Percentiles rank a stretch among this genome's conserved stretches.
Conservation (phyloP, 2,329 filamentous ascomycete species). For the Setomelanomma holmii region DNA sequence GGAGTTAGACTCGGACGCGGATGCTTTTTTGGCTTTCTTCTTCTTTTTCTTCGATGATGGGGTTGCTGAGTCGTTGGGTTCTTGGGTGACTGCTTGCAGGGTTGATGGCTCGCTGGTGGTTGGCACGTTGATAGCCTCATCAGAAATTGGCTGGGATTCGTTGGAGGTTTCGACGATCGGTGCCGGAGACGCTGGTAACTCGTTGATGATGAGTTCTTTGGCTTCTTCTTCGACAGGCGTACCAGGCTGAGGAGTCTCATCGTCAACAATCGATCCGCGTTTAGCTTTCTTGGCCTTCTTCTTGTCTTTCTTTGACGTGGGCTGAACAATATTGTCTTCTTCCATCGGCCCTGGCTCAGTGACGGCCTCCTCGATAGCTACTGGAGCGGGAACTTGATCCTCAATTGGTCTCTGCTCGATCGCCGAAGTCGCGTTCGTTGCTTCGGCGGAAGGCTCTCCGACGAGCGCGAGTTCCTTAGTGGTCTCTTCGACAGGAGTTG, state of each 20-base stretch:
- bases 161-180: background rate
- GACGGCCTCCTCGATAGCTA: background rate
- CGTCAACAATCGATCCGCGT: constrained; percentile 15
- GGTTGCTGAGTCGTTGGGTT: background rate
- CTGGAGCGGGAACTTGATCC: background rate
- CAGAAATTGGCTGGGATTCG: background rate
- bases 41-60: constrained; percentile 17
- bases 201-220: constrained; percentile 2
- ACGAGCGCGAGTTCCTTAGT: background rate
- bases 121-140: background rate
- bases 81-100: background rate
- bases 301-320: constrained; percentile 23
- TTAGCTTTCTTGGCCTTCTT: constrained; percentile 26
- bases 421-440: background rate
- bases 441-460: background rate
- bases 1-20: background rate
- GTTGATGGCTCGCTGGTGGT: background rate
- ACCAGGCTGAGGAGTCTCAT: constrained; percentile 11
- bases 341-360: background rate
- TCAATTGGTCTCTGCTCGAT: background rate
- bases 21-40: constrained; percentile 26
- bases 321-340: constrained; percentile 6
- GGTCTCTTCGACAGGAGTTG: constrained; percentile 8
- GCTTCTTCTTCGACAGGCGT: constrained; percentile 9
- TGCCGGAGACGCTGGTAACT: background rate